Evolutionary conservation across 257 asterid species (phyloP).

Genomic region (Lantana camara): DNA sequence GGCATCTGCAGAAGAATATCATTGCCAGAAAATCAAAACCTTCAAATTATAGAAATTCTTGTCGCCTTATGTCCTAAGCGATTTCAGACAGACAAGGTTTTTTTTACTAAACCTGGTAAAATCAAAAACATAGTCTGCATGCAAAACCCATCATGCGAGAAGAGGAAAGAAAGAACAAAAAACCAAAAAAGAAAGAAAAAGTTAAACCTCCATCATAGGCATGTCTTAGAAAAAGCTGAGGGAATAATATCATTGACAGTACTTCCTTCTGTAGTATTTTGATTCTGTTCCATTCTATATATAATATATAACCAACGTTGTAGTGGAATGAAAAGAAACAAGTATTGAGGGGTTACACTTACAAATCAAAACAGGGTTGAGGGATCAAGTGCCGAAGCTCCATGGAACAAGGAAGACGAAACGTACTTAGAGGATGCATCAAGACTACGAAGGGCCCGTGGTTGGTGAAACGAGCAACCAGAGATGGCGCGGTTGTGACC

Average conservation of each 20-base stretch:
- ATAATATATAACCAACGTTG: no score
- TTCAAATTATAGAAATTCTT: constrained; percentile 21
- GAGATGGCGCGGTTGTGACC: constrained; percentile 44
- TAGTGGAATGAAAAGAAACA: no score
- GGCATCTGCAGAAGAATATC: constrained; percentile 24
- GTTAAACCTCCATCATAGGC: constrained; percentile 4
- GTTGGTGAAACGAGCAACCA: constrained; percentile 62
- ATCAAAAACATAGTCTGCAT: background rate
- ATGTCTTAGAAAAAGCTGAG: constrained; percentile 14
- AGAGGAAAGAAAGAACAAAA: background rate
- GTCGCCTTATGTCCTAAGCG: background rate
- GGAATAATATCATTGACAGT: constrained; percentile 34
- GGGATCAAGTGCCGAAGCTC: background rate
- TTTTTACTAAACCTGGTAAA: constrained; percentile 11
- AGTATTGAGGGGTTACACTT: background rate
- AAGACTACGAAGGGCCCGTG: constrained; percentile 69
- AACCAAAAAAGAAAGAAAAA: background rate
- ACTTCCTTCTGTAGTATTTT: constrained; percentile 30
- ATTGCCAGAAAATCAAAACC: constrained; percentile 14
- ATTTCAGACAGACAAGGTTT: background rate
- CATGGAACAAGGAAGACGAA: constrained; percentile 32
- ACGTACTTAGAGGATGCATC: constrained; percentile 58
- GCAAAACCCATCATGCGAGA: background rate
- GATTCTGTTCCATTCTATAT: constrained; percentile 17
- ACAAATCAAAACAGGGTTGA: background rate